Percentiles rank a stretch among this genome's conserved stretches.
Evolutionary conservation across 169 alveolate genomes (phyloP).

Genomic region (Eimeria praecox): DNA sequence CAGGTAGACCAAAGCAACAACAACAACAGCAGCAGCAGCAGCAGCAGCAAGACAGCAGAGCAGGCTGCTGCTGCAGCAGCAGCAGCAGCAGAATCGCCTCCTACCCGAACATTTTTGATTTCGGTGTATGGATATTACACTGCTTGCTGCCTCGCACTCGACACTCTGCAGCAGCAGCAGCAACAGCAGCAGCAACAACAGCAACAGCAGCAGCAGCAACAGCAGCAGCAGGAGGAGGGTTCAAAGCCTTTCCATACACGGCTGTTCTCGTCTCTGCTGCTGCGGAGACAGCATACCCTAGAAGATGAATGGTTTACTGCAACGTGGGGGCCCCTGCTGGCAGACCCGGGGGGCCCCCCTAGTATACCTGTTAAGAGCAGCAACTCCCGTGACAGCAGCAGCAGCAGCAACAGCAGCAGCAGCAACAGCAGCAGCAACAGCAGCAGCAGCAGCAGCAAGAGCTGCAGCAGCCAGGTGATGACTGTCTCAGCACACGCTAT

Average conservation of each 20-base stretch:
- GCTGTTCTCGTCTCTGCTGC: slow-evolving; percentile 28
- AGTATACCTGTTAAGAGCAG: neutral
- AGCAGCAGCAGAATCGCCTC: slow-evolving; percentile 9
- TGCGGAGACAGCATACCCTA: slow-evolving; percentile 12
- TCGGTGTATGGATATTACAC: slow-evolving; percentile 16
- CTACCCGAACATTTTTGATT: slow-evolving; percentile 7
- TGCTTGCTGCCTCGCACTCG: slow-evolving; percentile 52
- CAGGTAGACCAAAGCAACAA: neutral
- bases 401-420: neutral
- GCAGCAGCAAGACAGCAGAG: slow-evolving; percentile 17
- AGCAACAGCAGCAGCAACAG: neutral
- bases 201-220: slow-evolving; percentile 33
- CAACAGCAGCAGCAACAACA: slow-evolving; percentile 52
- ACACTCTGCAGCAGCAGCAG: slow-evolving; percentile 49
- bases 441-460: slow-evolving; percentile 61
- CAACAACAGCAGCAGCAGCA: slow-evolving; percentile 2
- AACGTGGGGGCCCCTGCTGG: slow-evolving; percentile 38
- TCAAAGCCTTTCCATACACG: neutral
- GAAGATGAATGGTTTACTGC: slow-evolving; percentile 42
- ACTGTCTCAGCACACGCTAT: slow-evolving; percentile 25
- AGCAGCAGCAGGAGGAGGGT: neutral
- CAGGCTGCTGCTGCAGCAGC: too few species aligned
- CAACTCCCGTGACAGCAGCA: slow-evolving; percentile 50
- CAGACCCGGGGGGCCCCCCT: neutral
- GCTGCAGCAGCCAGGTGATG: slow-evolving; percentile 42